A percentile compares a stretch with the other conserved stretches of the same genome.
These are phyloP conservation scores for Colletotrichum sp. DNA, from an alignment of 2,329 filamentous ascomycete genomes.

Conservation along the genomic window DNA sequence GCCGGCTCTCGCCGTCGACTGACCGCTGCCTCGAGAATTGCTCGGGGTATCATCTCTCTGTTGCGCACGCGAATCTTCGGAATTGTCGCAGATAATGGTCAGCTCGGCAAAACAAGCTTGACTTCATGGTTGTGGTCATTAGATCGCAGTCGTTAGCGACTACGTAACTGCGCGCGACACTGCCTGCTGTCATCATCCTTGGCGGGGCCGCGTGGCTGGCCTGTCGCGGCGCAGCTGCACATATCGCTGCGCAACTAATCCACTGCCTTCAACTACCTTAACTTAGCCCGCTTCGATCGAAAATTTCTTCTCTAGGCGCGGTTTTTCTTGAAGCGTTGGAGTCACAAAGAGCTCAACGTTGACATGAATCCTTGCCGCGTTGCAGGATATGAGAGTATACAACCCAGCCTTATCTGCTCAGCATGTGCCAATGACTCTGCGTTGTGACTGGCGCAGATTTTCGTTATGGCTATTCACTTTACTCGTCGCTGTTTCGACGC, in stretches of 20 bases:
- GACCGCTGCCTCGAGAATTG: background rate
- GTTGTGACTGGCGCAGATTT: background rate
- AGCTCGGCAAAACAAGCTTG: slow-evolving; percentile 9
- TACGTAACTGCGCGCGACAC: background rate
- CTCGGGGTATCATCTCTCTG: background rate
- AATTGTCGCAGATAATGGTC: background rate
- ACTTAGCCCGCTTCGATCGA: background rate
- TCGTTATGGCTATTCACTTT: background rate
- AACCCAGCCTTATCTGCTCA: background rate
- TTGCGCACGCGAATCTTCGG: background rate
- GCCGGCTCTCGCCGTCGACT: background rate
- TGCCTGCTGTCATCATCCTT: background rate
- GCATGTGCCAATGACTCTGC: background rate
- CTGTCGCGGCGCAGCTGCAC: background rate
- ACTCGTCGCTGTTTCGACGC: background rate
- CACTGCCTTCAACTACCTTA: background rate
- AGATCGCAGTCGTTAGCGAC: background rate
- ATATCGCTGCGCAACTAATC: background rate
- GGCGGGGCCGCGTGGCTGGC: background rate
- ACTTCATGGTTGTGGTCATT: background rate
- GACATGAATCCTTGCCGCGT: background rate
- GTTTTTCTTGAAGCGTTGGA: background rate
- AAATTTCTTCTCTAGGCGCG: background rate
- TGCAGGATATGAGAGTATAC: background rate
- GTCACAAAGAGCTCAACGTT: background rate